A percentile compares a stretch with the other conserved stretches of the same genome.
These are phyloP conservation scores for Boletus eberwhitei DNA, from an alignment of 768 basidiomycete genomes.

Conservation along the genomic window DNA sequence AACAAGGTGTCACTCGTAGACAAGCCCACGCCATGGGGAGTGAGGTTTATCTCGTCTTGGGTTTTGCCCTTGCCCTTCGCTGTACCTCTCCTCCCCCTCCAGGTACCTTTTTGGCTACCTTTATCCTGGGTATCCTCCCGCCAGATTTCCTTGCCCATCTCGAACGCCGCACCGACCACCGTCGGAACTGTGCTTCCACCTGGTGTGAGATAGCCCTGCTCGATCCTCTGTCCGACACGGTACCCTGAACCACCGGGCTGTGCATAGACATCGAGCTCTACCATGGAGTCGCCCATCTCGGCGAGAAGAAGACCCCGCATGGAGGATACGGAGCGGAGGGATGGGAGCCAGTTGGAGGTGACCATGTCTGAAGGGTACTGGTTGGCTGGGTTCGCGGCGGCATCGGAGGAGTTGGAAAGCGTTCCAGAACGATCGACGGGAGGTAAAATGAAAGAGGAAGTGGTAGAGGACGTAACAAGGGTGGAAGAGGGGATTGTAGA, in stretches of 20 bases:
- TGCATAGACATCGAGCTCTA: conserved; percentile 39
- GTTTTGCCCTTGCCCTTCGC: conserved; percentile 3
- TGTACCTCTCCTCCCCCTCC: conserved; percentile 12
- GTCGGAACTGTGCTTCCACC: conserved; percentile 23
- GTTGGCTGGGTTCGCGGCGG: conserved; percentile 10
- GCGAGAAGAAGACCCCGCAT: conserved; percentile 49
- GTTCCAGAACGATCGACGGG: conserved; percentile 14
- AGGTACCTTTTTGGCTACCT: conserved; percentile 9
- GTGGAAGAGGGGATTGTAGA: conserved; percentile 29
- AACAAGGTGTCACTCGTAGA: conserved; percentile 52
- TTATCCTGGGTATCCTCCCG: conserved; percentile 10
- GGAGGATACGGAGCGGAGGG: conserved; percentile 34
- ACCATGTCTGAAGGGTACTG: conserved; percentile 5
- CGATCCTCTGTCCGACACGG: conserved; percentile 40
- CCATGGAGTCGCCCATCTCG: conserved; percentile 46
- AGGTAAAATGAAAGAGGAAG: conserved; percentile 25
- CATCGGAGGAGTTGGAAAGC: conserved; percentile 17
- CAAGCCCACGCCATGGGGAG: conserved; percentile 27
- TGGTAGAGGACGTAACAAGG: conserved; percentile 21
- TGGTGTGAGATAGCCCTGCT: conserved; percentile 30
- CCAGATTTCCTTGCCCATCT: conserved; percentile 23
- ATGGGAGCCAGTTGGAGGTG: conserved; percentile 19
- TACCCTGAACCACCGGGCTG: conserved; percentile 37
- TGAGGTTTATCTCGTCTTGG: conserved; percentile 3
- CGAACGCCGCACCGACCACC: conserved; percentile 7